Evolutionary conservation across 1,139 yeast genomes (phyloP), one percentile per base, ranked within the genome.

Genomic region (Yamadazyma dendronema): DNA sequence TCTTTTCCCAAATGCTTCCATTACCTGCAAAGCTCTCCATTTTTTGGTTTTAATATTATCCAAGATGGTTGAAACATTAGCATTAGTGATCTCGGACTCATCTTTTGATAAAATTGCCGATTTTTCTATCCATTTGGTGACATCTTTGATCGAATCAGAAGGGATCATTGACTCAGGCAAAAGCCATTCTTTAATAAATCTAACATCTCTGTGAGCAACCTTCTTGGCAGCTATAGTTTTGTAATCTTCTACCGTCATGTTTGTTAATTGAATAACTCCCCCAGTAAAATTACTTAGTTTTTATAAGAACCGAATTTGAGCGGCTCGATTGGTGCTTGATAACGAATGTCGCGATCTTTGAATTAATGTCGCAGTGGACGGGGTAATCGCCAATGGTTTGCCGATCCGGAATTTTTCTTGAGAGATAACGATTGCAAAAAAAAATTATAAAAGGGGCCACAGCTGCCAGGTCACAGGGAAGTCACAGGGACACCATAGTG

Each of bases 121-220:
- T 11, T 52, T 46, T 3, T 44, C 47, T 25, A 72, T 70, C 60
- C 65, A 70, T 2, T 44, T 35, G 8, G 60, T 46, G 3, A 71
- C 76, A 43, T 68, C 73, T 36, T 53, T 59, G 10, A 53, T 53
- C 2, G 52, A 52, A 1, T 41, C 31, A 8, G 40, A 29, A 2
- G 72, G 68, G 24, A 72, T 59, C 28, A 61, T 40, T 3, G 50
- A 52, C 19, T 56, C 53, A 4, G 72, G 67, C 10, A 67, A 50
- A 26, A 67, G 44, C 76, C 76, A 72, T 40, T 69, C 66, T 4
- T 56, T 46, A 28, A 57, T 52, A 51, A 70, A 62, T 34, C 60
- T 57, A 6, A 59, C 44, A 41, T 71, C 62, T 52, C 76, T 59
- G 30, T 51, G 52, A 4, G 56, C 54, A 12, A 54, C 48, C 43